Evolutionary conservation across 192 early-diverging fungal species (phyloP).

Genomic region (Podila epicladia): DNA sequence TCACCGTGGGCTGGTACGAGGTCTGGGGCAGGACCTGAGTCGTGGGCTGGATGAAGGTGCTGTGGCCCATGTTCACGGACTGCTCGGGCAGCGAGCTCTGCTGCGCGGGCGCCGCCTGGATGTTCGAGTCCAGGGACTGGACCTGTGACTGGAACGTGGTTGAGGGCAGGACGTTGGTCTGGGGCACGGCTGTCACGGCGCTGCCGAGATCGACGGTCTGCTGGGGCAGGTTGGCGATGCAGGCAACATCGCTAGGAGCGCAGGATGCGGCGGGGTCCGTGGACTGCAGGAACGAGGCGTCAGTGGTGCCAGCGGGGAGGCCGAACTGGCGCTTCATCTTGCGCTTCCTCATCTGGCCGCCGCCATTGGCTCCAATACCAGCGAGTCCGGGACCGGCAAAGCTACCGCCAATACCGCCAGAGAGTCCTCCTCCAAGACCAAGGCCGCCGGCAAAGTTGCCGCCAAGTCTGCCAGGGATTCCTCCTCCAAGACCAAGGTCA

Average conservation of each 20-base stretch:
- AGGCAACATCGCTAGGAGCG: constrained; percentile 4
- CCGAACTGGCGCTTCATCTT: too few species aligned
- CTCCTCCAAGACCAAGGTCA: not conserved
- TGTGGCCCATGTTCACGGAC: constrained; percentile 32
- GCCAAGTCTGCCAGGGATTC: not conserved
- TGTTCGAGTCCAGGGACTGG: constrained; percentile 31
- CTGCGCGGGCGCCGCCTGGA: constrained; percentile 12
- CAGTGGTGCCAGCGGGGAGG: too few species aligned
- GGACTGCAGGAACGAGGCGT: too few species aligned
- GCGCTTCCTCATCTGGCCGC: too few species aligned
- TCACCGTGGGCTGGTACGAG: constrained; percentile 40
- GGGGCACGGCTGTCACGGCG: constrained; percentile 12
- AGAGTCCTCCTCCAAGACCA: not conserved
- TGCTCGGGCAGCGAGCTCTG: constrained; percentile 23
- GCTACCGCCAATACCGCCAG: not conserved
- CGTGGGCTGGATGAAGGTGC: constrained; percentile 35
- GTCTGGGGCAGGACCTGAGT: constrained; percentile 33
- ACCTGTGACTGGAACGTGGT: constrained; percentile 39
- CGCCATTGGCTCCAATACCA: too few species aligned
- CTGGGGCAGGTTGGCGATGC: constrained; percentile 18
- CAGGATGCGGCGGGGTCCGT: too few species aligned
- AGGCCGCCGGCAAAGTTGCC: not conserved
- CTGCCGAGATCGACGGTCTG: constrained; percentile 39
- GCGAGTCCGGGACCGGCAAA: not conserved
- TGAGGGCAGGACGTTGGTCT: constrained; percentile 20